Evolutionary conservation across 768 basidiomycete species (phyloP), one percentile per base, ranked within the genome.

Genomic region (Melanogaster broomeanus): DNA sequence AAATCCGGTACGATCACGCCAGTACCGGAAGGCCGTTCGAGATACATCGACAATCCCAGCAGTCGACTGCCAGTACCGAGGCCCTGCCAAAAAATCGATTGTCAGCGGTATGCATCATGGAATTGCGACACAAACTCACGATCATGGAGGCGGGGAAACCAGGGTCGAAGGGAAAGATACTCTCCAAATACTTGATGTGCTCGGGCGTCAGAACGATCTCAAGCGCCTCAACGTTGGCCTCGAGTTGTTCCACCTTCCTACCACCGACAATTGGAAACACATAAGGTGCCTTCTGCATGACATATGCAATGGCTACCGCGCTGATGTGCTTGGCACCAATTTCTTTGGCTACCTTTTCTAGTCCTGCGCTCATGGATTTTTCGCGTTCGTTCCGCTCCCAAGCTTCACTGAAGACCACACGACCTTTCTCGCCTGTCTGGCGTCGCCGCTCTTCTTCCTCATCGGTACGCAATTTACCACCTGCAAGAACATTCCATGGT

Each of bases 251-350:
- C 35, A 78, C 61, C 58, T 70, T n/a, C n/a, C n/a, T n/a, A n/a
- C n/a, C n/a, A n/a, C n/a, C n/a, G n/a, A n/a, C n/a, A n/a, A n/a
- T n/a, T n/a, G n/a, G n/a, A n/a, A n/a, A n/a, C n/a, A n/a, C n/a
- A n/a, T n/a, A 78, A 0, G 75, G 74, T 4, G 75, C 68, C 62
- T 81, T 82, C 39, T 79, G 76, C 64, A 82, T 65, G 8, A 81
- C 64, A 53, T 79, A 81, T 16, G 78, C 77, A 51, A 82, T 77
- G 8, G 79, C 79, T 4, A 81, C 78, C 15, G 53, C 52, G 30
- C 70, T 68, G 54, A 74, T 65, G 39, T 61, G 61, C 51, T 69
- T 58, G 5, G 63, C 61, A 4, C 73, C 74, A 19, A 74, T 61
- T 51, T 48, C n/a, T n/a, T n/a, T n/a, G n/a, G n/a, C n/a, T n/a